Conservation (phyloP, 805 yeast species). For the Myxozyma geophila region DNA sequence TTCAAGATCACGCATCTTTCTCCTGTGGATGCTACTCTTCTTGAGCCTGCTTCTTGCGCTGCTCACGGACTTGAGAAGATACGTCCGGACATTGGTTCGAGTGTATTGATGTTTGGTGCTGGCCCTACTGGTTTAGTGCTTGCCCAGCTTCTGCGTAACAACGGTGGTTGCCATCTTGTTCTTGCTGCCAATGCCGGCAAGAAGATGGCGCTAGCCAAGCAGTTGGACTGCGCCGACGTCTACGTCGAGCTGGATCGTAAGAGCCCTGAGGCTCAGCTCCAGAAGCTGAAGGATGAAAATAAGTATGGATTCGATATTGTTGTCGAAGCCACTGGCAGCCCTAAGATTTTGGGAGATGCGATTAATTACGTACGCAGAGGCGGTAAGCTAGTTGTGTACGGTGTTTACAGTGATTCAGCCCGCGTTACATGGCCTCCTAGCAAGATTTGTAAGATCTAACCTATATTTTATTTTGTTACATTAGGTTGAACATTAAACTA, state of each 20-base stretch:
- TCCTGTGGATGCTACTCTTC: conserved; percentile 30
- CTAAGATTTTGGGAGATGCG: conserved; percentile 31
- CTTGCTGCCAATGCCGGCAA: conserved; percentile 31
- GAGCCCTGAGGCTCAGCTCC: conserved; percentile 27
- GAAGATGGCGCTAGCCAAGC: conserved; percentile 33
- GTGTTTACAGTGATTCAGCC: conserved; percentile 32
- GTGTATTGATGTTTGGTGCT: conserved; percentile 35
- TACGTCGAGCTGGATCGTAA: conserved; percentile 30
- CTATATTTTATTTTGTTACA: neutral
- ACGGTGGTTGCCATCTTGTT: conserved; percentile 36
- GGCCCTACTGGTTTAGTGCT: conserved; percentile 36
- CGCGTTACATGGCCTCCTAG: conserved; percentile 34
- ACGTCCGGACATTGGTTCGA: conserved; percentile 32
- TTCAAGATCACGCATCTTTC: conserved; percentile 33
- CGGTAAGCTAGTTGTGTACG: conserved; percentile 34
- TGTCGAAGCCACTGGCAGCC: conserved; percentile 34
- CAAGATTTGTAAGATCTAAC: conserved; percentile 24
- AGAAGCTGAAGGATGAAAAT: conserved; percentile 28
- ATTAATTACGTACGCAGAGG: conserved; percentile 36
- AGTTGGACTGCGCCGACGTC: conserved; percentile 31
- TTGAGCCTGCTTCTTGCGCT: conserved; percentile 36
- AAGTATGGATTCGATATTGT: conserved; percentile 35
- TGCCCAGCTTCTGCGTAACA: conserved; percentile 33
- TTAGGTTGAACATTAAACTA: neutral
- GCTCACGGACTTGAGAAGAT: conserved; percentile 36